Conservation (phyloP, 2,329 filamentous ascomycete species). For the Exophiala alcalophila region DNA sequence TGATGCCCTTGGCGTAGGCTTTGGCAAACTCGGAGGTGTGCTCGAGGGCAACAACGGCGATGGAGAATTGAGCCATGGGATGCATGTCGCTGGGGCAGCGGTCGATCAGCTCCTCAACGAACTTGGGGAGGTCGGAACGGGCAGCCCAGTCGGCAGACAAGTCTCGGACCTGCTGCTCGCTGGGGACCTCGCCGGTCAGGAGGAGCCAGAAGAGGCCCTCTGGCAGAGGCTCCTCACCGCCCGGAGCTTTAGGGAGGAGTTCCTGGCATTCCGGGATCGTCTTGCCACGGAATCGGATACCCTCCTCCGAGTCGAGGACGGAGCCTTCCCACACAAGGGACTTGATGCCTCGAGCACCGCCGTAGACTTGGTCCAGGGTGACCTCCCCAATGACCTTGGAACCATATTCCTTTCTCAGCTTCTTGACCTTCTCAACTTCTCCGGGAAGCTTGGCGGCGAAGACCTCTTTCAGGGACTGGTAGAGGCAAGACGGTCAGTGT, state of each 20-base stretch:
- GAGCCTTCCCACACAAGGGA: conserved; percentile 97
- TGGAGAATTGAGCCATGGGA: conserved; percentile 99
- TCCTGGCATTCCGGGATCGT: conserved; percentile 99
- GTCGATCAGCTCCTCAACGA: conserved; percentile 99
- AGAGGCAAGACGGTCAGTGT: conserved; percentile 13
- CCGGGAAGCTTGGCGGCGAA: conserved; percentile 93
- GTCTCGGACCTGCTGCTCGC: conserved; percentile 96
- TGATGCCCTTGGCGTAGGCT: conserved; percentile 97
- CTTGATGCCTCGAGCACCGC: conserved; percentile 98
- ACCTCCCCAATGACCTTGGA: conserved; percentile 96
- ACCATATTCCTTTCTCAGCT: conserved; percentile 91
- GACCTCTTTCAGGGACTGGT: conserved; percentile 92
- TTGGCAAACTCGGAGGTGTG: conserved; percentile 97
- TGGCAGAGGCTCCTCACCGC: conserved; percentile 93
- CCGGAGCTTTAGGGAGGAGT: conserved; percentile 92
- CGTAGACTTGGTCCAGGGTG: conserved; percentile 98
- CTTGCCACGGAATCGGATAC: conserved; percentile 98
- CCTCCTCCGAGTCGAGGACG: conserved; percentile 96
- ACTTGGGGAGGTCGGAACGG: conserved; percentile 94
- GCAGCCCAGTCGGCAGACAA: conserved; percentile 99
- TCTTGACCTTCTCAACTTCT: conserved; percentile 99
- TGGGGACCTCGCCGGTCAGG: conserved; percentile 94
- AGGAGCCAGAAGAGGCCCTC: conserved; percentile 99
- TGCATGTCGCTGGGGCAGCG: conserved; percentile 98
- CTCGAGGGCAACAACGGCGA: conserved; percentile 96